Base-by-base conservation (phyloP, 1,139 yeast species). In the Meyerozyma athensensis region DNA sequence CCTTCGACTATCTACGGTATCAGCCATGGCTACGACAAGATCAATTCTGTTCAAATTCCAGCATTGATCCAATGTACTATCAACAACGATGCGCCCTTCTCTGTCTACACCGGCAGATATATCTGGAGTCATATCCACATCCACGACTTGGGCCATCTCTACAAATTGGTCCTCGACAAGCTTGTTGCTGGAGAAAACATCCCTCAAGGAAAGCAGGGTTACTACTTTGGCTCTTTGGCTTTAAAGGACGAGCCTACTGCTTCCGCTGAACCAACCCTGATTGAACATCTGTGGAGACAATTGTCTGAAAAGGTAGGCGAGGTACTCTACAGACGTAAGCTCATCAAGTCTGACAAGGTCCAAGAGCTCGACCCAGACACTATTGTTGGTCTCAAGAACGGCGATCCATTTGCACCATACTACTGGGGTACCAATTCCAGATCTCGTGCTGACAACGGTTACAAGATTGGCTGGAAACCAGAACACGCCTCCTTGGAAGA, bases 71-170 rank as follows among this genome's bases (percentile, higher is more conserved):
- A 39, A 9, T 38, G 49, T 20, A 49, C 62, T 16, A 39, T 54
- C 33, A 51, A 52, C 39, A 42, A 54, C 31, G 50, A 50, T 9
- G 60, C 60, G 43, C 55, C 59, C 1, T 62, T 58, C 39, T 46
- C 57, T 16, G 61, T 64, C 19, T 61, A 58, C 35, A 43, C 51
- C 24, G 72, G 72, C 4, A 43, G 56, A 14, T 60, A 58, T 43
- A 46, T 53, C 32, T 68, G 73, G 73, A 56, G 56, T 36, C 68
- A 62, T 36, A 49, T 68, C 26, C 64, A 68, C 43, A 58, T 68
- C 34, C 44, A 54, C 17, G 72, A 68, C 42, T 48, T 68, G 39
- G 72, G 68, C 6, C 50, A 50, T 3, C 50, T 66, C 35, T 67
- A 63, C 46, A 36, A 43, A 7, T 42, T 63, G 19, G 35, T 61